Evolutionary conservation across 1,139 yeast genomes (phyloP).

Genomic region (Diutina neorugosa): DNA sequence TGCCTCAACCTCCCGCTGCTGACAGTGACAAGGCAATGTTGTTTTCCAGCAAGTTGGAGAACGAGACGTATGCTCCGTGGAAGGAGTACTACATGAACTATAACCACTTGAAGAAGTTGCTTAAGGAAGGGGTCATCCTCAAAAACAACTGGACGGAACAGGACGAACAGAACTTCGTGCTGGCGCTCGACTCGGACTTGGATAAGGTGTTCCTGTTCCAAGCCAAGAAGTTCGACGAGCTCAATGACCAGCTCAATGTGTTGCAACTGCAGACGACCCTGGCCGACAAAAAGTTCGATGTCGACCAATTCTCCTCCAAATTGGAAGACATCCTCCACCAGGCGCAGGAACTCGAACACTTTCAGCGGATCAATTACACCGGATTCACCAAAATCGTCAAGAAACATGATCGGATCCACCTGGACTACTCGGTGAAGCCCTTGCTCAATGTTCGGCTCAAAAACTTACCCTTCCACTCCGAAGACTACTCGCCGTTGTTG

Average conservation of each 20-base stretch:
- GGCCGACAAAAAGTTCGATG: conserved; percentile 31
- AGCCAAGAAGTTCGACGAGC: conserved; percentile 51
- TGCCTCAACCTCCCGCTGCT: neutral
- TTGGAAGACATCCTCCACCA: conserved; percentile 63
- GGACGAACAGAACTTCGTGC: conserved; percentile 77
- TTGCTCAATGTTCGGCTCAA: conserved; percentile 77
- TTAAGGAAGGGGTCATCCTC: conserved; percentile 65
- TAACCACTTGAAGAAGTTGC: conserved; percentile 62
- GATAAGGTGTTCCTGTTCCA: conserved; percentile 93
- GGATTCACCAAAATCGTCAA: conserved; percentile 92
- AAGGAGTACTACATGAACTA: conserved; percentile 70
- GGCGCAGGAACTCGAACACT: conserved; percentile 81
- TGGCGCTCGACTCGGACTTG: conserved; percentile 69
- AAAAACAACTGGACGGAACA: conserved; percentile 21
- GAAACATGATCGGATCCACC: conserved; percentile 87
- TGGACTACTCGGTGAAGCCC: conserved; percentile 78
- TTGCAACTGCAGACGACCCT: conserved; percentile 40
- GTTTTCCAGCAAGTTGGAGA: conserved; percentile 73
- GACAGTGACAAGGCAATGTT: conserved; percentile 37
- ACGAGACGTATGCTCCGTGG: conserved; percentile 86
- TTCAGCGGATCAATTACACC: conserved; percentile 83
- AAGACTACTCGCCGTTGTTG: conserved; percentile 85
- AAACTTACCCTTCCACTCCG: conserved; percentile 84
- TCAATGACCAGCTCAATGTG: conserved; percentile 50
- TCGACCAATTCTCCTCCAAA: conserved; percentile 43